A percentile compares a stretch with the other conserved stretches of the same genome.
These are phyloP conservation scores for Phaseolus lunatus DNA, from an alignment of 306 rosid species.

Conservation along the genomic window DNA sequence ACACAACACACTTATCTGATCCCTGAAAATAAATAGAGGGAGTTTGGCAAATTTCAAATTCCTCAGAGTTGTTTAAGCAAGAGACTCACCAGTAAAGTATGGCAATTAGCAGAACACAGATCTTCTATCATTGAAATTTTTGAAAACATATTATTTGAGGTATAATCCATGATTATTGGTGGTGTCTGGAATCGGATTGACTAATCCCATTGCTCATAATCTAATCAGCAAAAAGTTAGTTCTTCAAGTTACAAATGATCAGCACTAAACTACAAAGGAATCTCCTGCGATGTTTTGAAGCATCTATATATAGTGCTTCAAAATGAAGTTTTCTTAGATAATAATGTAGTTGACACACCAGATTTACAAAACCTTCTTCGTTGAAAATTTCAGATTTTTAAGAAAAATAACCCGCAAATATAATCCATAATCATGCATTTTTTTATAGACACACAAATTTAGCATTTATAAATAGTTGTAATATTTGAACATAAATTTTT, in stretches of 20 bases:
- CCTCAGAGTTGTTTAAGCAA: background rate
- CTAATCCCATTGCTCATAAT: background rate
- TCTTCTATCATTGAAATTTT: background rate
- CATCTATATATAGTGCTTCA: too few relatives aligned
- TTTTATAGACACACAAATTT: background rate
- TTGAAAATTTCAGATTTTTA: background rate
- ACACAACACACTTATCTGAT: conserved; percentile 1
- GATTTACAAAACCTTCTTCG: background rate
- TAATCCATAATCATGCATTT: background rate
- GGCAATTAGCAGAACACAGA: background rate
- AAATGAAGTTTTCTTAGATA: too few relatives aligned
- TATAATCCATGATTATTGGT: background rate
- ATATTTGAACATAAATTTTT: too few relatives aligned
- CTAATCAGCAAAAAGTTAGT: background rate
- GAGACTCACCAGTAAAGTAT: background rate
- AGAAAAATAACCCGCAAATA: background rate
- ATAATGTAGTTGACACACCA: background rate
- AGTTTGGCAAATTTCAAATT: background rate
- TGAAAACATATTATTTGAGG: background rate
- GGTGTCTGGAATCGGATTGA: background rate
- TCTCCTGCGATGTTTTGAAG: background rate
- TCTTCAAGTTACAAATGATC: background rate
- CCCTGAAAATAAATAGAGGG: background rate
- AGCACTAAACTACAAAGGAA: background rate
- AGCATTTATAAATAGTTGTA: too few relatives aligned